phyloP scores from a whole-genome alignment of 2,329 filamentous ascomycete species.

The Monosporascus sp. region DNA sequence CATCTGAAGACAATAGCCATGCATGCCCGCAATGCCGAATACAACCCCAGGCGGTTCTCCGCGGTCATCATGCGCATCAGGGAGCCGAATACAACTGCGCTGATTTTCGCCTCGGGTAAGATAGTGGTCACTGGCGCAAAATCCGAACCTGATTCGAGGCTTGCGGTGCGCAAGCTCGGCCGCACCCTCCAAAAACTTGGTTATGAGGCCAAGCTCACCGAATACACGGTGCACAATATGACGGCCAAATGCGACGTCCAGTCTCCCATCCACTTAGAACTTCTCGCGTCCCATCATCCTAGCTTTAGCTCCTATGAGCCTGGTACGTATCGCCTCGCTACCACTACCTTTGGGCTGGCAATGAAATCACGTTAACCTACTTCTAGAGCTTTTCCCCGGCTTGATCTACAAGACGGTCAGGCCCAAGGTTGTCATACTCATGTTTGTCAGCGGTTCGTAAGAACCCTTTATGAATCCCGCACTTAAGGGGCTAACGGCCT shows the following conservation, averaged over 20 bases:
- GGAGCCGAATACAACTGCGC: slow-evolving; percentile 94
- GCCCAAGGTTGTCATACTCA: slow-evolving; percentile 95
- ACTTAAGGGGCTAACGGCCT: background rate
- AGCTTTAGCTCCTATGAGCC: slow-evolving; percentile 99
- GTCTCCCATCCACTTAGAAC: slow-evolving; percentile 95
- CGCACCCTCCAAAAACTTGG: slow-evolving; percentile 99
- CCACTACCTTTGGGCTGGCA: background rate
- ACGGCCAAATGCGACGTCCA: slow-evolving; percentile 99
- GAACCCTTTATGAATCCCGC: background rate
- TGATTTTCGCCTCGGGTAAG: slow-evolving; percentile 98
- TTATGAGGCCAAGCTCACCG: slow-evolving; percentile 98
- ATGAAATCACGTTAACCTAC: background rate
- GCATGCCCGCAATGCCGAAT: slow-evolving; percentile 96
- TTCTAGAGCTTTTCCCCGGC: slow-evolving; percentile 83
- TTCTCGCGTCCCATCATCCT: slow-evolving; percentile 92
- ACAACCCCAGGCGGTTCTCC: slow-evolving; percentile 98
- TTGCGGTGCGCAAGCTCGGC: slow-evolving; percentile 94
- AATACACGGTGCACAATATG: slow-evolving; percentile 99
- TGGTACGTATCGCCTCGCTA: background rate
- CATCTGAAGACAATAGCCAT: slow-evolving; percentile 98
- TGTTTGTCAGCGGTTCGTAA: slow-evolving; percentile 74
- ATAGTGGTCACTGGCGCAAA: slow-evolving; percentile 99
- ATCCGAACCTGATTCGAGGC: slow-evolving; percentile 94
- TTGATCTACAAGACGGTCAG: slow-evolving; percentile 99
- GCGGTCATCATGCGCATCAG: slow-evolving; percentile 99